These are phyloP conservation scores for Candida piceae DNA, from an alignment of 805 yeast genomes.

Conservation along the genomic window DNA sequence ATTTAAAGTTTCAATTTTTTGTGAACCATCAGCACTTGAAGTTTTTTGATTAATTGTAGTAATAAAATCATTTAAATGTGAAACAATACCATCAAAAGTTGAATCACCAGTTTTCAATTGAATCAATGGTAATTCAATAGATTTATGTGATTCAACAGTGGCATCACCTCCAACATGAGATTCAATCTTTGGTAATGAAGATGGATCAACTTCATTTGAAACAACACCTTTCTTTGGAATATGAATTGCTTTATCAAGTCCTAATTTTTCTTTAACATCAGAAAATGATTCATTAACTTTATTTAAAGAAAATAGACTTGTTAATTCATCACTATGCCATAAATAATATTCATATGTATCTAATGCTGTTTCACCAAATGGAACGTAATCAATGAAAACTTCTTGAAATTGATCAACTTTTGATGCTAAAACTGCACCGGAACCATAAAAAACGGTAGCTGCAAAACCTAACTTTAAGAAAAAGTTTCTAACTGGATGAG, in stretches of 20 bases:
- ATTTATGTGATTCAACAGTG: constrained; percentile 7
- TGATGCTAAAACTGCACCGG: constrained; percentile 55
- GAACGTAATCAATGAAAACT: constrained; percentile 56
- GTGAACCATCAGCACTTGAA: constrained; percentile 18
- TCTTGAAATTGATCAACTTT: constrained; percentile 58
- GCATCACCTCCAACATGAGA: constrained; percentile 6
- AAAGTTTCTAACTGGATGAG: constrained; percentile 24
- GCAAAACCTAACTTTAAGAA: constrained; percentile 23
- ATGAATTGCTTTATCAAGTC: constrained; percentile 34
- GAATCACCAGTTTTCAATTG: constrained; percentile 27
- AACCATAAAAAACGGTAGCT: constrained; percentile 40
- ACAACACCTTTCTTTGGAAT: constrained; percentile 37
- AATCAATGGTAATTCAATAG: constrained; percentile 27
- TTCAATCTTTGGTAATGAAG: constrained; percentile 6
- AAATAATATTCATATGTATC: constrained; percentile 40
- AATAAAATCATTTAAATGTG: constrained; percentile 33
- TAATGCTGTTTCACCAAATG: constrained; percentile 54
- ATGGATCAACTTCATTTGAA: constrained; percentile 28
- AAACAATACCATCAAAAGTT: constrained; percentile 31
- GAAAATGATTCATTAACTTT: constrained; percentile 25
- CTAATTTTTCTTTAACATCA: constrained; percentile 34
- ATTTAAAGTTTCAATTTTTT: constrained; percentile 20
- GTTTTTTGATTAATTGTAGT: constrained; percentile 22
- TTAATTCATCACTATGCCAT: constrained; percentile 21
- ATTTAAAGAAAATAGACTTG: constrained; percentile 9